These are phyloP conservation scores for Chlorella ohadii DNA, from an alignment of 139 green algal species.

Conservation along the genomic window DNA sequence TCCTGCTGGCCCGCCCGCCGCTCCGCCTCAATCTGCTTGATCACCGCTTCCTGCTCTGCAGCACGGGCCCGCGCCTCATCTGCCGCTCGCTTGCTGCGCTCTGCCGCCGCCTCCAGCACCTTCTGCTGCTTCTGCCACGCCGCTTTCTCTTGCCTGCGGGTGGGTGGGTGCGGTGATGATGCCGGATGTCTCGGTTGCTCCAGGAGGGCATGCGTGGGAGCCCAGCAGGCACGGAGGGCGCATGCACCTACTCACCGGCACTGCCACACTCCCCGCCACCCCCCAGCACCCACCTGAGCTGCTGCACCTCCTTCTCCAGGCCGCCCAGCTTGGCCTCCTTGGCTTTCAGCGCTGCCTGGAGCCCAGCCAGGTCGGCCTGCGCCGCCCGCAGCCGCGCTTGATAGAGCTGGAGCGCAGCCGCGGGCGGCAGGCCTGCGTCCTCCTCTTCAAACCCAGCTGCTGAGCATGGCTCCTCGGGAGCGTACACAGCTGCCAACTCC, in stretches of 20 bases:
- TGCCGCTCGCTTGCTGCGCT: constrained; percentile 29
- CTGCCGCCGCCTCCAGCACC: constrained; percentile 47
- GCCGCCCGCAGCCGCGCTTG: constrained; percentile 13
- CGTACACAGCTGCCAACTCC: no score
- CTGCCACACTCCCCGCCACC: no score
- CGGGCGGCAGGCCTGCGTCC: constrained; percentile 1
- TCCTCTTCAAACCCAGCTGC: not conserved
- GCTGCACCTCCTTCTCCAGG: constrained; percentile 26
- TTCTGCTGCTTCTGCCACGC: constrained; percentile 44
- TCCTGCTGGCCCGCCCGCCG: constrained; percentile 45
- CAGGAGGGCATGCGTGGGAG: not conserved
- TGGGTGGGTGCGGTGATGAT: no score
- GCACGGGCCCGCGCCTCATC: constrained; percentile 42
- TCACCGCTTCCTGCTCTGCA: constrained; percentile 45
- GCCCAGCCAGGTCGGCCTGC: not conserved
- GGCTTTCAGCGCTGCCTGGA: constrained; percentile 3
- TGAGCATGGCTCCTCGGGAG: no score
- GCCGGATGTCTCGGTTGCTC: no score
- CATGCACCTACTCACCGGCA: no score
- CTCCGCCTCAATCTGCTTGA: constrained; percentile 52
- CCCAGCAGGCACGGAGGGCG: not conserved
- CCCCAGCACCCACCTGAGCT: constrained; percentile 17
- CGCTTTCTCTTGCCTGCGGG: constrained; percentile 6
- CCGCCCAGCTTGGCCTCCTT: constrained; percentile 12
- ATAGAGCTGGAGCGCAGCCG: not conserved